A percentile compares a stretch with the other conserved stretches of the same genome.
phyloP scores from a whole-genome alignment of 306 rosid species.

The Cucumis sativus region Cucumber_9930_V3 NC_026655.2:32363001-32363500 shows the following conservation, averaged over 20 bases:
- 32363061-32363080: conserved; percentile 47
- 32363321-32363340: neutral
- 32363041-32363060: conserved; percentile 70
- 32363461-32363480: conserved; percentile 1
- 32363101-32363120: conserved; percentile 62
- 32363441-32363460: conserved; percentile 22
- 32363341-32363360: conserved; percentile 4
- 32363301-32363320: conserved; percentile 10
- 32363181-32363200: conserved; percentile 24
- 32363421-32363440: conserved; percentile 24
- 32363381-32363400: conserved; percentile 4
- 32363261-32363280: conserved; percentile 13
- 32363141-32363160: conserved; percentile 85
- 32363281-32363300: conserved; percentile 19
- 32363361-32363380: conserved; percentile 8
- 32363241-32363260: conserved; percentile 6
- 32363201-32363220: conserved; percentile 43
- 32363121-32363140: conserved; percentile 78
- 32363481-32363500: conserved; percentile 7
- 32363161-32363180: conserved; percentile 33
- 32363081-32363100: conserved; percentile 35
- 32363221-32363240: conserved; percentile 9
- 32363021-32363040: conserved; percentile 72
- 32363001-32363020: conserved; percentile 40
- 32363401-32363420: conserved; percentile 12